Percentiles rank a stretch among this genome's conserved stretches.
Conservation (phyloP, 805 yeast species). For the Schwanniomyces polymorphus region DNA sequence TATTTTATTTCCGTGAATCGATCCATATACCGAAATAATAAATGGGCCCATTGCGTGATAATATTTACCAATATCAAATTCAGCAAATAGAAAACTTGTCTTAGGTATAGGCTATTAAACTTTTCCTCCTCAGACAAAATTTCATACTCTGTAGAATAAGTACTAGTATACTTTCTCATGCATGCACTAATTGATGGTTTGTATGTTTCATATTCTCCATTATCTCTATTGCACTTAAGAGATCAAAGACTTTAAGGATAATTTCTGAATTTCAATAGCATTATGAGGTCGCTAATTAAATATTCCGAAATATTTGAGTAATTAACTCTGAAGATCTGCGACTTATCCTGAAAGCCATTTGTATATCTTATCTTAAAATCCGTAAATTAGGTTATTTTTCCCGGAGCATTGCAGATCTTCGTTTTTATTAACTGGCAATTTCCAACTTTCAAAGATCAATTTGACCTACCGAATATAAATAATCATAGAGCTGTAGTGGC, state of each 20-base stretch:
- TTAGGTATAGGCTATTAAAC: neutral
- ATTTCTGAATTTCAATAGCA: too few species aligned
- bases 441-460: too few species aligned
- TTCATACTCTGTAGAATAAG: conserved; percentile 1
- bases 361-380: conserved; percentile 1
- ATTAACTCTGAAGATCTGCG: neutral
- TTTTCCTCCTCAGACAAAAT: neutral
- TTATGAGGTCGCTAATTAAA: neutral
- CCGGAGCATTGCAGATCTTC: too few species aligned
- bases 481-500: too few species aligned
- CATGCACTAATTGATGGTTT: neutral
- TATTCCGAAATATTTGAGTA: neutral
- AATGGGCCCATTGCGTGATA: conserved; percentile 2
- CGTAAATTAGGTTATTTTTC: too few species aligned
- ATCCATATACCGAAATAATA: neutral
- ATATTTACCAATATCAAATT: neutral
- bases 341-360: neutral
- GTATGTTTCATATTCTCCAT: neutral
- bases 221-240: neutral
- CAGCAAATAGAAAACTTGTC: neutral
- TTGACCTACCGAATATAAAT: too few species aligned
- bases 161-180: neutral
- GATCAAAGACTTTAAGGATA: conserved; percentile 1
- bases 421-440: too few species aligned
- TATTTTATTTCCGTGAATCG: neutral